Base-by-base conservation (phyloP, 2,329 filamentous ascomycete species). In the Colletotrichum acutatum region DNA sequence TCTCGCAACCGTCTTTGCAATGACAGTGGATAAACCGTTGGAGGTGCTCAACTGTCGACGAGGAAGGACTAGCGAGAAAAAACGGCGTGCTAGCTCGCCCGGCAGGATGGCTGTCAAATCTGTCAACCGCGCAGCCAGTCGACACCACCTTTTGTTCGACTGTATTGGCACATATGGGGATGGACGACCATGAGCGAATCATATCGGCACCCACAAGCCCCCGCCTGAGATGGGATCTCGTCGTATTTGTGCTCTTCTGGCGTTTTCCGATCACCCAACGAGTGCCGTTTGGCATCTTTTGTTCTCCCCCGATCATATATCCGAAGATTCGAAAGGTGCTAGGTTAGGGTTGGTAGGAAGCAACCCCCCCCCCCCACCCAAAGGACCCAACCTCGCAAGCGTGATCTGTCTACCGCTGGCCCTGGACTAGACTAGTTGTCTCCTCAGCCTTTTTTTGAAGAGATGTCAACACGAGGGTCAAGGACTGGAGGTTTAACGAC, bases 371-470 rank as follows among this genome's bases (percentile, higher is more conserved):
- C 3, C 5, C 30, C 30, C 30, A 19, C 11, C n/a, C n/a, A n/a
- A n/a, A 37, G 34, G 28, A 32, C 4, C 52, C 54, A 28, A 57
- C 54, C 54, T 28, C 26, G 22, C 58, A 26, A 42, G n/a, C 19
- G 49, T n/a, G 42, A 26, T 63, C 46, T 34, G 2, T 22, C 19
- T 3, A 19, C n/a, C 8, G 19, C 42, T 37, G 22, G 30, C 42
- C 34, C 52, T 46, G 22, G 24, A 42, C 57, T 58, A 68, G 69
- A 19, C 30, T 69, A 63, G 66, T 69, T 69, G 16, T 69, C 70
- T 56, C 59, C 2, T 22, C 63, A 19, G 28, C 34, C 19, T 16
- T 42, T 16, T 42, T 37, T 56, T 42, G 68, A 49, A 42, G 53
- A 66, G 26, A 46, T 22, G 4, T 56, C 58, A 70, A 66, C 16